Evolutionary conservation across 2,329 filamentous ascomycete species (phyloP), one percentile per base, ranked within the genome.

Genomic region (Elsinoe australis): DNA sequence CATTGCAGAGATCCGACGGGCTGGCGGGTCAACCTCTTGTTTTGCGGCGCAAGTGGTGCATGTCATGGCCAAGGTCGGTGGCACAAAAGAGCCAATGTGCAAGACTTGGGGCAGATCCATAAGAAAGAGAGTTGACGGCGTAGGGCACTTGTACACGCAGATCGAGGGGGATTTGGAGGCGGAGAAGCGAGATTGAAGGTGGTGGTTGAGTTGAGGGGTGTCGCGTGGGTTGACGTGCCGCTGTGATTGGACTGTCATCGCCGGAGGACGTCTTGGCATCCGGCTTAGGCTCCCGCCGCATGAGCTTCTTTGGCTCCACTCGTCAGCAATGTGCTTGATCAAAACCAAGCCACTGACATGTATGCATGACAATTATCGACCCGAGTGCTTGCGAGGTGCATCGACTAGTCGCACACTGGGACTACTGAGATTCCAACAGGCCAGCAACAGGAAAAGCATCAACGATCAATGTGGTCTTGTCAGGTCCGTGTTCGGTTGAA

Each of bases 141-240:
- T 18, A 35, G 32, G 32, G 32, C 15, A 17, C 4, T 5, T 14
- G 17, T 21, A 15, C 36, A 26, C 28, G 39, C 4, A 44, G 39
- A 44, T 44, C 39, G 39, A 44, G 26, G 39, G 39, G 39, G 39
- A 14, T 21, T 31, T 44, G 10, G 39, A 31, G 24, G 39, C 17
- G 12, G 26, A 32, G 39, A 44, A 44, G 26, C 39, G 39, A 44
- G 39, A 44, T 44, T 44, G 39, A 44, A 6, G 39, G 28, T 29
- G 26, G 39, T 32, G 26, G 26, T 32, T 18, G 28, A 44, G 39
- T 21, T 24, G 28, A 44, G 28, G 18, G 18, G 39, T 44, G 39
- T 44, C 39, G 39, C 39, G 39, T 44, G 39, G 39, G 39, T 44
- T 44, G 24, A 44, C 24, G 17, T 44, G 15, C 7, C 22, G n/a